Base-by-base conservation (phyloP, 257 asterid species). In the Primulina eburnea region DNA sequence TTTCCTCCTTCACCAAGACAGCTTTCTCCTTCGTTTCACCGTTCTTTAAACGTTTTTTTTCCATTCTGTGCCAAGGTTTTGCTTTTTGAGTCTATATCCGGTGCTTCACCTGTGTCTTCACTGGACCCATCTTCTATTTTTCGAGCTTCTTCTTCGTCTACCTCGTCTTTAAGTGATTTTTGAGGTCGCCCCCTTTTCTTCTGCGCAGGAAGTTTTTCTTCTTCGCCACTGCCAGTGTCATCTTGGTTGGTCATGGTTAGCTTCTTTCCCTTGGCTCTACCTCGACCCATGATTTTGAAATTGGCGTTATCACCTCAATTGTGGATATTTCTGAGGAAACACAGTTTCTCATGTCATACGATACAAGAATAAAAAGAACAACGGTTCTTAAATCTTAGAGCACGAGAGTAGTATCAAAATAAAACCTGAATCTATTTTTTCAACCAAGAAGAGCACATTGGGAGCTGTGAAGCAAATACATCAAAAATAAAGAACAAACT, bases 121-220 rank as follows among this genome's bases (percentile, higher is more conserved):
- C 76, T 76, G 53, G 78, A 77, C 7, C 73, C 85, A 28, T 73
- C 82, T 69, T 80, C 80, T 62, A 76, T 43, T 64, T 75, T 80
- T 26, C 68, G 79, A 63, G 73, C 65, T 61, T 70, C 83, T 20
- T 78, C 79, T 6, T 84, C 85, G 1, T 82, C 82, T 21, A 76
- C 61, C 68, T 82, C 84, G 8, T 77, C 79, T 69, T 73, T 82
- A 28, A 73, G 75, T 68, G 83, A 50, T 71, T 84, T 84, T 68
- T 73, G 81, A 21, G 89, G 87, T 69, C 89, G 73, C 69, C 89
- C 89, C 76, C 87, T 79, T 72, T 81, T 79, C 82, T 82, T 84
- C 71, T 80, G 89, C 2, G 79, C 72, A 21, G 83, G 89, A 52
- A 84, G 71, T 33, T 82, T 82, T 52, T 81, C 89, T 75, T 84